Evolutionary conservation across 2,329 filamentous ascomycete genomes (phyloP).

Genomic region (Alternaria alternata): DNA sequence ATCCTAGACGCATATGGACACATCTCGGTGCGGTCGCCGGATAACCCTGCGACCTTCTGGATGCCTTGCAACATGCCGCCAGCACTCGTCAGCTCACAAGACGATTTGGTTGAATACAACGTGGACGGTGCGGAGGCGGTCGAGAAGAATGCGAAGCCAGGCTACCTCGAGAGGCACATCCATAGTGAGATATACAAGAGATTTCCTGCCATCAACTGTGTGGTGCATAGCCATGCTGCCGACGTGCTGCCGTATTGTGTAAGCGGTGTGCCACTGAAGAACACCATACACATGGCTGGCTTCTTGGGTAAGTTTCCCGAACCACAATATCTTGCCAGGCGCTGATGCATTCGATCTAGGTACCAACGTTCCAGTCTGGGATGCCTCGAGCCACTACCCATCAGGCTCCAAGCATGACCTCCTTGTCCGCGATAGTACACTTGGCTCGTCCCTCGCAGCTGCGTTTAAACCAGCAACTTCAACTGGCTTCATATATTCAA

Average conservation of each 20-base stretch:
- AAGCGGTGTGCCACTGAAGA: slow-evolving; percentile 50
- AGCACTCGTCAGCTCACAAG: slow-evolving; percentile 52
- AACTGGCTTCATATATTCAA: slow-evolving; percentile 49
- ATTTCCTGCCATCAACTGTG: slow-evolving; percentile 54
- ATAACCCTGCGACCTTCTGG: slow-evolving; percentile 57
- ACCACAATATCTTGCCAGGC: background rate
- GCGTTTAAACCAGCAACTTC: slow-evolving; percentile 50
- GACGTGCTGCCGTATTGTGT: slow-evolving; percentile 56
- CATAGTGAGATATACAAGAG: slow-evolving; percentile 57
- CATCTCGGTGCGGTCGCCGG: slow-evolving; percentile 61
- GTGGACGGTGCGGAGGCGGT: slow-evolving; percentile 52
- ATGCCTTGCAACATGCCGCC: slow-evolving; percentile 55
- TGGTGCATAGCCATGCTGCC: slow-evolving; percentile 55
- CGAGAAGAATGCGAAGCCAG: slow-evolving; percentile 43
- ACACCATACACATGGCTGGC: slow-evolving; percentile 54
- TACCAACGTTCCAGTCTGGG: slow-evolving; percentile 48
- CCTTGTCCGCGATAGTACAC: slow-evolving; percentile 42
- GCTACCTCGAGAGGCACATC: slow-evolving; percentile 56
- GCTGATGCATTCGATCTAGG: slow-evolving; percentile 26
- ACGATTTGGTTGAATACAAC: slow-evolving; percentile 56
- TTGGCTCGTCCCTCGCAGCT: slow-evolving; percentile 48
- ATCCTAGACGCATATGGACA: slow-evolving; percentile 66
- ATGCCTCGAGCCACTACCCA: slow-evolving; percentile 40
- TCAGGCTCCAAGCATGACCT: slow-evolving; percentile 45
- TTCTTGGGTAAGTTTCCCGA: slow-evolving; percentile 48